Base-by-base conservation (phyloP, 306 rosid genomes). In the Castanea crenata region DNA sequence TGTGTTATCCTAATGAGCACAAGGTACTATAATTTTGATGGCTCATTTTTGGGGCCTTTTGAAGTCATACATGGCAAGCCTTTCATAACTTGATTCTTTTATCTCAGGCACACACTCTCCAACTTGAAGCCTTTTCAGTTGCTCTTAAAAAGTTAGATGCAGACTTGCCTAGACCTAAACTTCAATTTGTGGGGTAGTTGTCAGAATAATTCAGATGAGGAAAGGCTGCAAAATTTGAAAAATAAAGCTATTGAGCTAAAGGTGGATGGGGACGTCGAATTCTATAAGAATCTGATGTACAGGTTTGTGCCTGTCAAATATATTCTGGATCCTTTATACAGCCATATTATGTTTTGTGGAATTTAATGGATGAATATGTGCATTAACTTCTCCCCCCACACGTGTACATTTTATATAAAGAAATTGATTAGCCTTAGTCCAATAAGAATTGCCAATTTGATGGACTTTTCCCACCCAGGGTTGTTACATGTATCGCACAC, bases 151-250 rank as follows among this genome's bases (percentile, higher is more conserved):
- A 83, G 72, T 83, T 94, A 73, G 92, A 87, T 74, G 81, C 85
- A 59, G 75, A 74, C 78, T 72, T 84, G 63, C 81, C 86, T 9
- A 91, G 91, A 79, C 97, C 98, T 25, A 94, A 86, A 86, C 94
- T 94, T 58, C 96, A 87, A 79, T 83, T 91, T 85, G 99, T 95
- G 27, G 99, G 99, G 99, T 52, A 95, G 99, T 85, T 95, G 98
- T 87, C 89, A 97, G 79, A 95, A 91, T 83, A 87, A 83, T 44
- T 77, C 91, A 54, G 98, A 95, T 32, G 99, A 95, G 76, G 96
- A 86, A 82, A 93, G 99, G 79, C 87, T 95, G 21, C 89, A 95
- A 75, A 84, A 59, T 74, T 86, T 95, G 75, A 86, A 90, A 82
- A 72, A 74, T 73, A 91, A 80, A 79, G 98, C 99, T 69, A 31